These are phyloP conservation scores for Silene coronaria DNA, from an alignment of 179 eudicot species.

Conservation along the genomic window DNA sequence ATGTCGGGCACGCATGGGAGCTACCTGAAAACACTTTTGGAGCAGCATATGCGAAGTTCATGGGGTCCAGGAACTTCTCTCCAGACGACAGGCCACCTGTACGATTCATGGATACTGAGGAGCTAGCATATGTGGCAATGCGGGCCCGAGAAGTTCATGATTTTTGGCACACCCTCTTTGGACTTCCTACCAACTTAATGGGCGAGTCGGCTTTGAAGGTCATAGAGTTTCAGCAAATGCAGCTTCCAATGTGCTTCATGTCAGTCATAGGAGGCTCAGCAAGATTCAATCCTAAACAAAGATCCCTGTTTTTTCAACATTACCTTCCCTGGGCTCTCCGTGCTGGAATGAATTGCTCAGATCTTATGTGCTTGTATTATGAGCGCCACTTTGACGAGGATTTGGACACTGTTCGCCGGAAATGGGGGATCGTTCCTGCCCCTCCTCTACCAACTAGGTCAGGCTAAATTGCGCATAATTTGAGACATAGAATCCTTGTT, in stretches of 20 bases:
- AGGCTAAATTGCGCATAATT: not conserved
- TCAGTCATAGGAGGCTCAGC: slow-evolving; percentile 85
- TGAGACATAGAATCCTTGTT: not conserved
- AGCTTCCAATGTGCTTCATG: slow-evolving; percentile 87
- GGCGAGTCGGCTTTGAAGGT: slow-evolving; percentile 94
- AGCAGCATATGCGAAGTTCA: slow-evolving; percentile 89
- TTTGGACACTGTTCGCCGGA: slow-evolving; percentile 58
- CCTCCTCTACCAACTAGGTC: slow-evolving; percentile 35
- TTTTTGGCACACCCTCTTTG: slow-evolving; percentile 93
- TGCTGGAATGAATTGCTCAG: slow-evolving; percentile 62
- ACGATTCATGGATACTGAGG: slow-evolving; percentile 88
- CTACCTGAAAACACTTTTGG: slow-evolving; percentile 89
- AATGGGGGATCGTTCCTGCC: slow-evolving; percentile 85
- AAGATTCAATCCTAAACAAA: slow-evolving; percentile 68
- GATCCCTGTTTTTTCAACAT: slow-evolving; percentile 62
- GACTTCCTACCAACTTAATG: slow-evolving; percentile 81
- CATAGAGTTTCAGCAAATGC: slow-evolving; percentile 94
- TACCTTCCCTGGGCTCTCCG: slow-evolving; percentile 92
- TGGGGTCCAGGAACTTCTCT: slow-evolving; percentile 95
- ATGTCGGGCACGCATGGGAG: slow-evolving; percentile 88
- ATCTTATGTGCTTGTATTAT: slow-evolving; percentile 79
- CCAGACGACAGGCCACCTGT: slow-evolving; percentile 95
- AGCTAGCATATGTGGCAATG: slow-evolving; percentile 83
- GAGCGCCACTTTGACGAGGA: slow-evolving; percentile 83
- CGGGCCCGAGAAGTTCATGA: slow-evolving; percentile 95